Percentiles rank a stretch among this genome's conserved stretches.
These are phyloP conservation scores for Syzygium oleosum DNA, from an alignment of 345 rosid species.

Conservation along the genomic window DNA sequence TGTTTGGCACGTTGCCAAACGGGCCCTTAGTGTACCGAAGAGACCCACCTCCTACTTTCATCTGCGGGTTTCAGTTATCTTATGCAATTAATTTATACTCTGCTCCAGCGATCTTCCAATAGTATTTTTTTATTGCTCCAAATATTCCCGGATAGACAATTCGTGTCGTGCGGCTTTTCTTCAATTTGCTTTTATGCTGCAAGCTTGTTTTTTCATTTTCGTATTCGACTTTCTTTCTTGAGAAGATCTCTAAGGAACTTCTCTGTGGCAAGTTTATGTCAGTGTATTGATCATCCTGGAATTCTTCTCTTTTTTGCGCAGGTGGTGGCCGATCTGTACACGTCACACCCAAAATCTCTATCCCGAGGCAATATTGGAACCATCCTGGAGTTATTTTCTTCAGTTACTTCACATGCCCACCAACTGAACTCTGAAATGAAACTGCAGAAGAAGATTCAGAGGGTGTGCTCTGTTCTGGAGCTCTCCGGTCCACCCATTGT, in stretches of 20 bases:
- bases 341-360: slow-evolving; percentile 36
- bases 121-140: not conserved
- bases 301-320: slow-evolving; percentile 18
- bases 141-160: not conserved
- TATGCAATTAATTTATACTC: not conserved
- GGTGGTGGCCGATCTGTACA: slow-evolving; percentile 65
- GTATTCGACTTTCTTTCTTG: not conserved
- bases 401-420: slow-evolving; percentile 59
- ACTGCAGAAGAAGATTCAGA: slow-evolving; percentile 62
- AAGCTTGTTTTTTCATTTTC: not conserved
- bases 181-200: not conserved
- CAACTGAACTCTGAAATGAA: slow-evolving; percentile 40
- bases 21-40: not conserved
- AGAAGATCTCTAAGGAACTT: not conserved
- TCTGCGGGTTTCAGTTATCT: not conserved
- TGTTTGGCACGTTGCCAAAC: no score
- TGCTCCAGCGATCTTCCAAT: not conserved
- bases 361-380: slow-evolving; percentile 33
- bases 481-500: slow-evolving; percentile 77
- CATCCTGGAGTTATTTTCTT: slow-evolving; percentile 46
- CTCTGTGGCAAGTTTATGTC: not conserved
- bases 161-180: not conserved
- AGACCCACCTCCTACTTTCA: not conserved
- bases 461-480: slow-evolving; percentile 61
- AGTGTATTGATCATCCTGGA: not conserved